Percentiles rank a stretch among this genome's conserved stretches.
phyloP scores from a whole-genome alignment of 805 yeast genomes.

The Tetrapisispora nanseiensis region DNA sequence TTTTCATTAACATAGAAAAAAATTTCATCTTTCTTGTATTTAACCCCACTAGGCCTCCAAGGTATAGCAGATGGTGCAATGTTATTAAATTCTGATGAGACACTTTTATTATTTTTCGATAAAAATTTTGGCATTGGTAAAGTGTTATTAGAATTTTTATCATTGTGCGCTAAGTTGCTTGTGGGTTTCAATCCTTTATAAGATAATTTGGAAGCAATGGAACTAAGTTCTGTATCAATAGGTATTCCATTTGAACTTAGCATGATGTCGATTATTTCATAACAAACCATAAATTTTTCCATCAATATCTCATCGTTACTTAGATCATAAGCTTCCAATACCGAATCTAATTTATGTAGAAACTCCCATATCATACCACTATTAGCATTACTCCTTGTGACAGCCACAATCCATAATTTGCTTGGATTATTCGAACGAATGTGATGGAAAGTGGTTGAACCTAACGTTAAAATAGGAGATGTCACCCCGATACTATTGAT shows the following conservation, averaged over 20 bases:
- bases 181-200: conserved; percentile 12
- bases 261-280: conserved; percentile 69
- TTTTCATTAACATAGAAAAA: conserved; percentile 68
- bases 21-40: conserved; percentile 74
- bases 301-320: conserved; percentile 41
- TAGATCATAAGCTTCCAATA: conserved; percentile 37
- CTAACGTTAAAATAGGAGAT: conserved; percentile 73
- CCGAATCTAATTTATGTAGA: conserved; percentile 47
- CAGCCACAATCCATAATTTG: conserved; percentile 72
- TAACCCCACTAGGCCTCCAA: conserved; percentile 65
- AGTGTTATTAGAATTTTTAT: neutral
- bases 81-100: conserved; percentile 11
- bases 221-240: conserved; percentile 18
- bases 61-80: conserved; percentile 36
- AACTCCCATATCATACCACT: conserved; percentile 74
- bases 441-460: conserved; percentile 85
- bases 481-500: conserved; percentile 48
- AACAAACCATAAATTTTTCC: conserved; percentile 57
- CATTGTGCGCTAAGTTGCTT: neutral
- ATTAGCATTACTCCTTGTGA: conserved; percentile 83
- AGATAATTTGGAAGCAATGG: conserved; percentile 19
- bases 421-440: conserved; percentile 42
- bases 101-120: conserved; percentile 9
- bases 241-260: conserved; percentile 30
- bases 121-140: conserved; percentile 14